Base-by-base conservation (phyloP, 169 alveolate species). In the Eimeria tenella region DNA sequence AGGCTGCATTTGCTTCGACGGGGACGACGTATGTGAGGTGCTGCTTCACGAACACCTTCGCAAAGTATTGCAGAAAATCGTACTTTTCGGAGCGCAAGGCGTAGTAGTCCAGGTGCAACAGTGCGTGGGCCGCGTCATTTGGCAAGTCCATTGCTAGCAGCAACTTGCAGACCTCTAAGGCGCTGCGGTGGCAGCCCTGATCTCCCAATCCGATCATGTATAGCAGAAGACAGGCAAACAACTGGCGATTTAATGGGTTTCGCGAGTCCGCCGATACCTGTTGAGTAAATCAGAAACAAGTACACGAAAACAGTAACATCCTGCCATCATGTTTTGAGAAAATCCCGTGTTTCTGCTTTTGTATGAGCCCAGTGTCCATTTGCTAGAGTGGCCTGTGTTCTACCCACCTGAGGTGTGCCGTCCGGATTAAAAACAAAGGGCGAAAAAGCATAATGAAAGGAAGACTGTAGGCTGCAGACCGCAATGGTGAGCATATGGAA, bases 61-160 rank as follows among this genome's bases (percentile, higher is more conserved):
- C 19, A n/a, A 91, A 79, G 11, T 9, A 56, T 7, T 11, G 86
- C 19, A 91, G 91, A 31, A 21, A 60, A n/a, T n/a, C 74, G 19
- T 42, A 79, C 58, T 91, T 73, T 73, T 79, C 63, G 11, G 91
- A n/a, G 42, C 94, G 90, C 8, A 91, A 9, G 10, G 74, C 70
- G 56, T 21, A 68, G 71, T 73, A 63, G 21, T 91, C 94, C 21
- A 77, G 13, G 23, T 91, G 94, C 42, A 91, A 74, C 23, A 91
- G 55, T 11, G 86, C 75, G 73, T 91, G 94, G 53, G 21, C 62
- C 42, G 86, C 83, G 62, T 91, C 94, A 21, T 62, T 3, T 3
- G 50, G 58, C 50, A 91, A 55, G n/a, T 77, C 91, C 90, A 91
- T 77, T 9, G 94, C 81, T 19, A 91, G 58, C 56, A 91, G 74